These are phyloP conservation scores for Seiridium unicorne DNA, from an alignment of 2,329 filamentous ascomycete species.

Conservation along the genomic window DNA sequence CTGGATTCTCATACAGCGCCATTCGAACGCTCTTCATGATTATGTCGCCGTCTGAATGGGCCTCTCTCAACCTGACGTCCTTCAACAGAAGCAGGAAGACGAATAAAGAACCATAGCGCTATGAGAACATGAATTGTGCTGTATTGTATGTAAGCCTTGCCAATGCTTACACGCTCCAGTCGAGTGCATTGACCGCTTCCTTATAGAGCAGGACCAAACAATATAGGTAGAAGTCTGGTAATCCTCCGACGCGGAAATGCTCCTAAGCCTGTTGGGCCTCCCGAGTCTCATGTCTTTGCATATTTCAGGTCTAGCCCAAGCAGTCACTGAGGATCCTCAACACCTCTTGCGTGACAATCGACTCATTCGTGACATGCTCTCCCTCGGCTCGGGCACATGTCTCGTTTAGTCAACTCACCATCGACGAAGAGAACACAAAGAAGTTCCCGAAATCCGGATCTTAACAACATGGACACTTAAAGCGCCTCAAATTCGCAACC, in stretches of 20 bases:
- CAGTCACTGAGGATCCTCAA: neutral
- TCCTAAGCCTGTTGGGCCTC: neutral
- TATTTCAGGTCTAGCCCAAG: neutral
- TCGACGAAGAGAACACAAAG: too few species aligned
- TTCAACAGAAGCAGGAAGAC: too few species aligned
- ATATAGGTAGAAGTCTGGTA: neutral
- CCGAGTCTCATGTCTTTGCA: neutral
- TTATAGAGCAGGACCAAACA: neutral
- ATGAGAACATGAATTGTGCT: neutral
- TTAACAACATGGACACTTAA: too few species aligned
- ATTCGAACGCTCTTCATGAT: too few species aligned
- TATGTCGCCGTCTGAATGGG: too few species aligned
- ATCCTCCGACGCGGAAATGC: neutral
- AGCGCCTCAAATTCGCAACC: too few species aligned
- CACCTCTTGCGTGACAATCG: neutral
- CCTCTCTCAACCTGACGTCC: too few species aligned
- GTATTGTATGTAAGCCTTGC: neutral
- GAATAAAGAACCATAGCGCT: neutral
- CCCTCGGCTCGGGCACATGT: too few species aligned
- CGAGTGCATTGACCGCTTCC: neutral
- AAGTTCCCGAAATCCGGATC: too few species aligned
- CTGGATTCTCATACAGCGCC: too few species aligned
- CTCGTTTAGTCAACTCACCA: too few species aligned
- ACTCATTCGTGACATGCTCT: too few species aligned
- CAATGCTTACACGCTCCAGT: neutral